Percentiles rank a stretch among this genome's conserved stretches.
phyloP scores from a whole-genome alignment of 1,139 yeast species.

The Saccharomyces hybrid region DNA sequence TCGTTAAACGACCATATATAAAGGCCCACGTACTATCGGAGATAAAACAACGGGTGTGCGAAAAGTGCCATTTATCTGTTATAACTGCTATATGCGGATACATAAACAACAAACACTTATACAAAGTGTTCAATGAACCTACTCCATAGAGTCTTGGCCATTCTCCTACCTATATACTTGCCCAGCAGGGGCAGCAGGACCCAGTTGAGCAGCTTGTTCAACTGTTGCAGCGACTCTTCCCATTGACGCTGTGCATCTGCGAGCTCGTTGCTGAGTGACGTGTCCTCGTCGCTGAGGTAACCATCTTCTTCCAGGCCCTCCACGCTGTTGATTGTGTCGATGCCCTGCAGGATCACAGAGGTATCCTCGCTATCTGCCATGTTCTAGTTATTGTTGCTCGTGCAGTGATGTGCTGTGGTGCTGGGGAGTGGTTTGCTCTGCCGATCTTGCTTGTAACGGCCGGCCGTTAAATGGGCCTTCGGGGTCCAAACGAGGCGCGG shows the following conservation, averaged over 20 bases:
- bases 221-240: constrained; percentile 54
- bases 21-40: neutral
- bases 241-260: constrained; percentile 50
- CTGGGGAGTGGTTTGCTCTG: neutral
- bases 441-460: neutral
- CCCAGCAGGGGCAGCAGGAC: constrained; percentile 54
- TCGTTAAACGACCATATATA: neutral
- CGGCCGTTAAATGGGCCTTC: constrained; percentile 1
- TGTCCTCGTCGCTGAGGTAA: constrained; percentile 12
- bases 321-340: neutral
- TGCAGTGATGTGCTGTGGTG: neutral
- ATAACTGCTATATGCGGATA: neutral
- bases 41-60: neutral
- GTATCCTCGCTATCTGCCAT: constrained; percentile 3
- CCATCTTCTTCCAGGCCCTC: constrained; percentile 7
- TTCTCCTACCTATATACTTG: constrained; percentile 49
- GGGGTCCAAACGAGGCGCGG: constrained; percentile 1
- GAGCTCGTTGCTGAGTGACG: constrained; percentile 11
- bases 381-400: neutral
- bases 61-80: neutral
- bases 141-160: constrained; percentile 37
- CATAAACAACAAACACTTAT: neutral
- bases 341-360: constrained; percentile 1
- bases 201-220: constrained; percentile 44
- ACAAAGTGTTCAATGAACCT: constrained; percentile 10